phyloP scores from a whole-genome alignment of 2,329 filamentous ascomycete species.

The Pseudogymnoascus sp. region DNA sequence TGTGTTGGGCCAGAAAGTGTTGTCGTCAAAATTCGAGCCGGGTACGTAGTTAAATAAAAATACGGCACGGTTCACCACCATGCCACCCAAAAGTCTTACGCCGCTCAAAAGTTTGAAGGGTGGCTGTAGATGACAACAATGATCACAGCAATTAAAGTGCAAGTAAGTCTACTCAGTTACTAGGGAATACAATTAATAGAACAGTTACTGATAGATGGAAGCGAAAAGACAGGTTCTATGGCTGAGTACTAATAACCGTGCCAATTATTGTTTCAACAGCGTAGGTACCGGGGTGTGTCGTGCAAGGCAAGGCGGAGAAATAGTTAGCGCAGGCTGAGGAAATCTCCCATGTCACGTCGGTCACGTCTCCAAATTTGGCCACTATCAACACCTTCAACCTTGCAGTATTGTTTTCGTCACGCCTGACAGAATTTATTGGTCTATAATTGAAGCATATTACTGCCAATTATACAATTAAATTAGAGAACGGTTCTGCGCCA shows the following conservation, averaged over 20 bases:
- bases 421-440: neutral
- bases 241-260: too few relatives aligned
- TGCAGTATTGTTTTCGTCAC: neutral
- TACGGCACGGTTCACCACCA: too few relatives aligned
- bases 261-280: too few relatives aligned
- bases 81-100: too few relatives aligned
- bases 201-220: too few relatives aligned
- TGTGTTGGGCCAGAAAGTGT: neutral
- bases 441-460: neutral
- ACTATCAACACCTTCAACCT: neutral
- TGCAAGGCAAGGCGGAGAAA: constrained; percentile 10
- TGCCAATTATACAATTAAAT: neutral
- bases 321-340: constrained; percentile 8
- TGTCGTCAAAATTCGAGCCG: neutral
- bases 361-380: constrained; percentile 5
- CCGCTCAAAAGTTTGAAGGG: too few relatives aligned
- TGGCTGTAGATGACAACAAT: too few relatives aligned
- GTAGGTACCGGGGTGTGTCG: neutral
- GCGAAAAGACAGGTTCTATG: too few relatives aligned
- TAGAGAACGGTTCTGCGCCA: neutral
- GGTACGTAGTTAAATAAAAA: too few relatives aligned
- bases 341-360: neutral
- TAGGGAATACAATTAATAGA: too few relatives aligned
- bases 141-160: too few relatives aligned
- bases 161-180: too few relatives aligned